Base-by-base conservation (phyloP, 1,284 basidiomycete genomes). In the Lignosus rhinocerotis region DNA sequence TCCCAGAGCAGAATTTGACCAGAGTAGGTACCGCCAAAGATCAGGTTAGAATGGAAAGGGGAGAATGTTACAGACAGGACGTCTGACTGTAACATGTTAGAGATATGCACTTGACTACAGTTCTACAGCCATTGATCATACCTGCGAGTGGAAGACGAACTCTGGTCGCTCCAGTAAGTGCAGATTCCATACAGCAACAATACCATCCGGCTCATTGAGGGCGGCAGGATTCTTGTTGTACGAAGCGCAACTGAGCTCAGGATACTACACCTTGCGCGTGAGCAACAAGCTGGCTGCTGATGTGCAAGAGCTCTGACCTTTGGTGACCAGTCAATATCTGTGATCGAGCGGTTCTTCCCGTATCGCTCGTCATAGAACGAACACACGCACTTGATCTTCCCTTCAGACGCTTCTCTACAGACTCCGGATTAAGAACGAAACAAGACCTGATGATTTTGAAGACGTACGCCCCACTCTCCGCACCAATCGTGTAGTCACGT, bases 1-100 rank as follows among this genome's bases (percentile, higher is more conserved):
- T 99, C 96, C 97, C 97, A 99, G 1, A 99, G 82, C 39, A 99
- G 77, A 56, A 99, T 96, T 76, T 99, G 97, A 8, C 97, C 97
- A 31, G 94, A 96, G 72, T 99, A 98, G 11, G 96, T 98, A 11
- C 97, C 97, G 52, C 97, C 97, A 65, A 98, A 96, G 43, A 99
- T 85, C 8, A 99, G 85, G 66, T 97, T 98, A 0, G 97, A 93
- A 73, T 99, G 96, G 76, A 98, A 99, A 0, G 97, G 96, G 0
- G 96, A 98, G 72, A 99, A 98, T 14, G 90, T 88, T 4, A 98
- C 93, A 1, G 95, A 96, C 12, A 99, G 84, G 14, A 99, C 95
- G 70, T 99, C 97, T 33, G 96, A 98, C 93, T 96, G 76, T 16
- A 61, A 36, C 56, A 68, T 36, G 60, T 70, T 14, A 59, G 53